These are phyloP conservation scores for Knufia petricola DNA, from an alignment of 2,329 filamentous ascomycete genomes.

Conservation along the genomic window DNA sequence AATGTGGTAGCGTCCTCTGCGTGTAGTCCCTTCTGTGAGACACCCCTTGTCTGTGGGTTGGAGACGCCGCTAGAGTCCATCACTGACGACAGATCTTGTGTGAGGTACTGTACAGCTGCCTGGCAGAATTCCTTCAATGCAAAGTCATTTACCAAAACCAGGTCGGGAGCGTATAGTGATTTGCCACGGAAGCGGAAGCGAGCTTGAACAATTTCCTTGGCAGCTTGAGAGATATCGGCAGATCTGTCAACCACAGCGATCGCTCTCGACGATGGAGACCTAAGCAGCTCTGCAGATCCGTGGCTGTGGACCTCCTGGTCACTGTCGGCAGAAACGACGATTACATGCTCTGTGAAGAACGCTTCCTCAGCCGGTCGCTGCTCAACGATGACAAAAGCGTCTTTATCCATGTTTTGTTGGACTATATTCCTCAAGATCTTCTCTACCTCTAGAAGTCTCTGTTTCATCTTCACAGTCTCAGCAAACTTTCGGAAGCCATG, in stretches of 20 bases:
- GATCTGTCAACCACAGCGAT: conserved; percentile 51
- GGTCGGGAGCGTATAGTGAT: conserved; percentile 53
- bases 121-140: conserved; percentile 46
- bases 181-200: conserved; percentile 47
- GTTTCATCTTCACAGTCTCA: conserved; percentile 29
- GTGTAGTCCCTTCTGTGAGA: not conserved
- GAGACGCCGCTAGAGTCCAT: too few relatives aligned
- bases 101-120: conserved; percentile 37
- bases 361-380: conserved; percentile 24
- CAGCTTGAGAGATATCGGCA: conserved; percentile 45
- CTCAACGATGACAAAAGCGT: conserved; percentile 40
- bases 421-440: conserved; percentile 30
- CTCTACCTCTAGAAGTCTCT: conserved; percentile 30
- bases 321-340: too few relatives aligned
- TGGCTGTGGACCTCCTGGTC: too few relatives aligned
- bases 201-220: conserved; percentile 43
- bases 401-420: too few relatives aligned
- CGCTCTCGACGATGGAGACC: too few relatives aligned
- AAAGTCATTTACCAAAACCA: conserved; percentile 57
- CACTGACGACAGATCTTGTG: too few relatives aligned
- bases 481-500: too few relatives aligned
- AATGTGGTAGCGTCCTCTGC: not conserved
- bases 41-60: too few relatives aligned
- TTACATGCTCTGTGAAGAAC: conserved; percentile 15
- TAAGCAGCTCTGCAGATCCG: too few relatives aligned